Evolutionary conservation across 1,139 yeast genomes (phyloP), one percentile per base, ranked within the genome.

Genomic region (Debaryomyces psychrophilus): DNA sequence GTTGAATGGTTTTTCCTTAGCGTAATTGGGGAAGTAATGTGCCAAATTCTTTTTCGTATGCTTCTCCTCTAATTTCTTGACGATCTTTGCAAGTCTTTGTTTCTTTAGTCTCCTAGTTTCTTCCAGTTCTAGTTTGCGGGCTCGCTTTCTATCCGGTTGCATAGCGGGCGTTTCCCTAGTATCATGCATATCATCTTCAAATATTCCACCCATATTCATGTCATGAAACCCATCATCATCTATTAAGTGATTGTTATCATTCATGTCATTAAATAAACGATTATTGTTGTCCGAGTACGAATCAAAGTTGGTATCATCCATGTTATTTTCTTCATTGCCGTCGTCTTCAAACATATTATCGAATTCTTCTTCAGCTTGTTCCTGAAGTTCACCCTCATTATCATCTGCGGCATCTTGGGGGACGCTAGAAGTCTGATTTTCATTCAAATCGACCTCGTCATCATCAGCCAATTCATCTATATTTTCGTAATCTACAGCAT

Each of bases 401-500:
- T 58, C 64, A 11, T 59, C 65, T 4, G 54, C 67, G 7, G 55
- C 67, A 15, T 58, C 65, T 18, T 54, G 62, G 7, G 49, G 15
- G 8, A 26, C 59, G 8, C 45, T 57, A 27, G 17, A 12, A 8
- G 20, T 14, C 3, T 31, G 45, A 5, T 34, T 34, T 1, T 23
- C 40, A 26, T 28, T 12, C 11, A 23, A 17, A 5, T 36, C 44
- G 8, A 34, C 35, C 18, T 58, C 89, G 45, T 90, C 97, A 41
- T 90, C 77, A n/a, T 74, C 98, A 0, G 98, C 98, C 47, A 93
- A 73, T 63, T 92, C 97, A 56, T 92, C 98, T 54, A 89, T 95
- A 61, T 90, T 97, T 59, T 90, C 97, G 62, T 88, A 93, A 65
- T 93, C 98, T 37, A 90, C 73, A n/a, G 99, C 98, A 62, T 92